Conservation (phyloP, 2,329 filamentous ascomycete species). For the Epichloe typhina region DNA sequence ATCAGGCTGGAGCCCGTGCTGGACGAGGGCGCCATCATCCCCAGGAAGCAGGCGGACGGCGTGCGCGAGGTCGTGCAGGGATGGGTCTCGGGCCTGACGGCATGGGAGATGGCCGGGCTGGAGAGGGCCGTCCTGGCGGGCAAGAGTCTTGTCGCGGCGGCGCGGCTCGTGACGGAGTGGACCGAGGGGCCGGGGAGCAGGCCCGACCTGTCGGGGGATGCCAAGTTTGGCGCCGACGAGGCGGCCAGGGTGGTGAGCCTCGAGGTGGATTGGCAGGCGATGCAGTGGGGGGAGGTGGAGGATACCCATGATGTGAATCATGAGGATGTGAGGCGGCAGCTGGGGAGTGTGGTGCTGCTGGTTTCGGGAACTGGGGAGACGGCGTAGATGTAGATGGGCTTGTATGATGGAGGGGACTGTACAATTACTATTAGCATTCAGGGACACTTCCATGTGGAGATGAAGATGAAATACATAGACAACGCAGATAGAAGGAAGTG, state of each 20-base stretch:
- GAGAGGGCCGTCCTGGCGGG: slow-evolving; percentile 74
- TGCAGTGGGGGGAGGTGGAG: slow-evolving; percentile 86
- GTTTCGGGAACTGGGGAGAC: slow-evolving; percentile 45
- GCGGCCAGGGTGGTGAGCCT: slow-evolving; percentile 65
- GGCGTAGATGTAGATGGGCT: not conserved
- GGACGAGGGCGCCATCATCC: slow-evolving; percentile 64
- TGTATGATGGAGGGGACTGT: not conserved
- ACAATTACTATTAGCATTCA: not conserved
- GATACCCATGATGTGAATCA: slow-evolving; percentile 95
- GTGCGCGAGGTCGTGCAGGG: slow-evolving; percentile 66
- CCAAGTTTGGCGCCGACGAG: slow-evolving; percentile 64
- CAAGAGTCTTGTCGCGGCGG: slow-evolving; percentile 73
- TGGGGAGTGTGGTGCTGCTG: slow-evolving; percentile 75
- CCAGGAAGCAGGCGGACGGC: slow-evolving; percentile 55
- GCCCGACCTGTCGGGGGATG: slow-evolving; percentile 13
- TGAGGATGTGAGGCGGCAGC: slow-evolving; percentile 75
- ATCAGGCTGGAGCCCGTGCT: slow-evolving; percentile 67
- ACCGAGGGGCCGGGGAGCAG: slow-evolving; percentile 48
- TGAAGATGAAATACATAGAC: too few relatives aligned
- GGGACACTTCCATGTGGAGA: too few relatives aligned
- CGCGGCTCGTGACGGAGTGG: slow-evolving; percentile 74
- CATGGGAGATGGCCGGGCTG: slow-evolving; percentile 75
- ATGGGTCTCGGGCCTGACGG: slow-evolving; percentile 60
- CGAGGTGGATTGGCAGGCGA: slow-evolving; percentile 83
- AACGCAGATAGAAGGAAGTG: too few relatives aligned